These are phyloP conservation scores for Emiliania huxleyi DNA, from an alignment of 78 protist genomes.

Conservation along the genomic window DNA sequence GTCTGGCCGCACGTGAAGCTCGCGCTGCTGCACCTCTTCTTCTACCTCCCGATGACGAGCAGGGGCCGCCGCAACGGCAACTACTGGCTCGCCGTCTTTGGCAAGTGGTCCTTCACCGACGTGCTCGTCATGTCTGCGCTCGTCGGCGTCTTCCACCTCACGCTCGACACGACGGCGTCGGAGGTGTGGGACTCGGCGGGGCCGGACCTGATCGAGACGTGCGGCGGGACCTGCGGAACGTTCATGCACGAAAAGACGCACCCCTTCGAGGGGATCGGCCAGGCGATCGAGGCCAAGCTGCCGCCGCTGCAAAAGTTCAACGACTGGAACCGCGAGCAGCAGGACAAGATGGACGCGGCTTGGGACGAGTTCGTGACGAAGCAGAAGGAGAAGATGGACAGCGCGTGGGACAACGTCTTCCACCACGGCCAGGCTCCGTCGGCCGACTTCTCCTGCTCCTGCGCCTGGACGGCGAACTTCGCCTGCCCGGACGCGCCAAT, in stretches of 20 bases:
- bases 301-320: too few relatives aligned
- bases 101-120: constrained; percentile 7
- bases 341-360: too few relatives aligned
- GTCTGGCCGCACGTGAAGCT: constrained; percentile 13
- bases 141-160: background rate
- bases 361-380: too few relatives aligned
- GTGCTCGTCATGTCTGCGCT: background rate
- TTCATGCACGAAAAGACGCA: background rate
- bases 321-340: too few relatives aligned
- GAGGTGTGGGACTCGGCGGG: background rate
- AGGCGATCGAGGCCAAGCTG: too few relatives aligned
- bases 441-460: too few relatives aligned
- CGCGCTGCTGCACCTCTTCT: background rate
- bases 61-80: background rate
- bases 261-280: too few relatives aligned
- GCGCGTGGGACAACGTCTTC: too few relatives aligned
- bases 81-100: constrained; percentile 10
- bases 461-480: too few relatives aligned
- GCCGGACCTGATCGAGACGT: background rate
- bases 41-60: background rate
- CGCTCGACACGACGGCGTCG: background rate
- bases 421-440: too few relatives aligned
- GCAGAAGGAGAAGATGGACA: too few relatives aligned
- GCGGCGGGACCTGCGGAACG: background rate
- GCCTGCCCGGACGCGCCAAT: too few relatives aligned